Percentiles rank a stretch among this genome's conserved stretches.
Conservation (phyloP, 257 asterid species). For the Fraxinus anomala region DNA sequence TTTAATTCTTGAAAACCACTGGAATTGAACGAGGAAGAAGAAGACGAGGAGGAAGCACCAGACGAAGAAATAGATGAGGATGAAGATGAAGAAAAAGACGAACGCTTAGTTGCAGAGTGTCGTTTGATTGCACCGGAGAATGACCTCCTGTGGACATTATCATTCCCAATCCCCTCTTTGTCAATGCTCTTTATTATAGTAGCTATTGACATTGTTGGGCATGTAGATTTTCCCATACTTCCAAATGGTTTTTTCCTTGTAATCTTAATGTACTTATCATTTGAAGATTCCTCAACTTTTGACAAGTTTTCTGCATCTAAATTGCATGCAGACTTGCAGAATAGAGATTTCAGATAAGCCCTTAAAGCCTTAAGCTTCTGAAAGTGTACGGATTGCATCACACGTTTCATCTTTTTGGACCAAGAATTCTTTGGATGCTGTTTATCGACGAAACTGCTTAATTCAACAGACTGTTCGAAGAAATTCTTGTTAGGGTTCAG, state of each 20-base stretch:
- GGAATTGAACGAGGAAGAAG: conserved; percentile 56
- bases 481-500: conserved; percentile 62
- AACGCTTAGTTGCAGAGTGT: conserved; percentile 54
- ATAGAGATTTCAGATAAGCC: conserved; percentile 40
- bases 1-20: conserved; percentile 43
- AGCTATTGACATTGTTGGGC: conserved; percentile 19
- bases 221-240: too few relatives aligned
- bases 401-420: conserved; percentile 47
- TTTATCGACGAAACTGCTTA: conserved; percentile 40
- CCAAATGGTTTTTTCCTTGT: too few relatives aligned
- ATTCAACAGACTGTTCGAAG: conserved; percentile 72
- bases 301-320: conserved; percentile 15
- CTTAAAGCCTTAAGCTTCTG: conserved; percentile 46
- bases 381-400: conserved; percentile 36
- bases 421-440: conserved; percentile 46
- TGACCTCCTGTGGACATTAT: conserved; percentile 55
- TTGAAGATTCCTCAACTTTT: conserved; percentile 10
- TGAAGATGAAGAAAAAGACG: conserved; percentile 59
- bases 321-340: conserved; percentile 37
- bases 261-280: not conserved
- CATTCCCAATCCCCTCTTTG: conserved; percentile 33
- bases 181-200: conserved; percentile 39
- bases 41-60: too few relatives aligned
- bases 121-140: conserved; percentile 76
- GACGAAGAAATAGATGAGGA: conserved; percentile 34